A percentile compares a stretch with the other conserved stretches of the same genome.
Conservation (phyloP, 345 rosid species). For the Populus simonii region DNA sequence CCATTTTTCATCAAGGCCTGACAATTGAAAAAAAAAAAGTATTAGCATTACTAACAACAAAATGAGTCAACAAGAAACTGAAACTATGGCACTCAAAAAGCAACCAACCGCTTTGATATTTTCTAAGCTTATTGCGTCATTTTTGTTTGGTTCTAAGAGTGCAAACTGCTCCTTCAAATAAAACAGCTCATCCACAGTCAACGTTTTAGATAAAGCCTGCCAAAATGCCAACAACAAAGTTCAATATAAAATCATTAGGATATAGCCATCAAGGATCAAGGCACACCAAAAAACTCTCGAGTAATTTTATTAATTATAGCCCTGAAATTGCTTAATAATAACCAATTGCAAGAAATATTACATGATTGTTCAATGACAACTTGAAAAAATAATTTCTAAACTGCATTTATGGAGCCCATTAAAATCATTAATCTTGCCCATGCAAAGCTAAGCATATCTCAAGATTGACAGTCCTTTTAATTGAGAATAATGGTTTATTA, state of each 20-base stretch:
- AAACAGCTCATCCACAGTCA: constrained; percentile 60
- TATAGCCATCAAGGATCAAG: not conserved
- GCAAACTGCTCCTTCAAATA: constrained; percentile 79
- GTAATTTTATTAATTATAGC: not conserved
- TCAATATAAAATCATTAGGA: not conserved
- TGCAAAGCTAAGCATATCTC: not conserved
- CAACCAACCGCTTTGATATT: constrained; percentile 59
- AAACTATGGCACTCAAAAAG: not conserved
- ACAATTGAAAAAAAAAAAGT: constrained; percentile 15
- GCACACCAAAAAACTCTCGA: not conserved
- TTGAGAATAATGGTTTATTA: not conserved
- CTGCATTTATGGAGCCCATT: constrained; percentile 1
- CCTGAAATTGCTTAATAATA: not conserved
- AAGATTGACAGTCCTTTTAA: not conserved
- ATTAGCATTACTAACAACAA: constrained; percentile 11
- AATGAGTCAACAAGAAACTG: not conserved
- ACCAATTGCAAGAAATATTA: not conserved
- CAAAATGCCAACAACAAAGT: constrained; percentile 12
- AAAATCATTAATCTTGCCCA: not conserved
- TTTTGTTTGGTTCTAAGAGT: constrained; percentile 63
- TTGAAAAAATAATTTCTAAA: not conserved
- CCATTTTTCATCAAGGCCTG: constrained; percentile 85
- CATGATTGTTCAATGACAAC: not conserved
- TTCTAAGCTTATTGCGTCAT: constrained; percentile 66
- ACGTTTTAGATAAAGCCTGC: constrained; percentile 89